Base-by-base conservation (phyloP, 192 early-diverging fungal species). In the Coemansia biformis region DNA sequence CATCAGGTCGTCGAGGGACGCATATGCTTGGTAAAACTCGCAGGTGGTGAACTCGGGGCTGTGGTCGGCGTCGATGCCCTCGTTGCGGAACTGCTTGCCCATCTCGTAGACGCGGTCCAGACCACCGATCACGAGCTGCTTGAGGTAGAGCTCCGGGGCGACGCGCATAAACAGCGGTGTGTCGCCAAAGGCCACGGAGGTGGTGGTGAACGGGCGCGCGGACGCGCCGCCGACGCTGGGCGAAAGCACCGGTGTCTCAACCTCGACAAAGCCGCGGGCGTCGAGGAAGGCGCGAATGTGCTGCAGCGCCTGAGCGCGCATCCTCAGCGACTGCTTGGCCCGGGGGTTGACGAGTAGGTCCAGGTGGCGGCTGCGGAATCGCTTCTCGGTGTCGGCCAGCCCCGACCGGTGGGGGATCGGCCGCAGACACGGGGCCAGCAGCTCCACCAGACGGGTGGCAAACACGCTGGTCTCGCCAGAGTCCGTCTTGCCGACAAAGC, bases 1-100 rank as follows among this genome's bases (percentile, higher is more conserved):
- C 54, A 89, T 84, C 42, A 90, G 51, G 19, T 66, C 67, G 1
- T 87, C 83, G 2, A 91, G 61, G 30, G 83, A 78, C 14, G 82
- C 74, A 46, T 86, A 91, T 0, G 89, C 85, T 64, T 86, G 75
- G 61, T 93, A 93, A 51, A 90, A 85, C 56, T 93, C 91, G 48
- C 87, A 88, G 5, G 89, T 91, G 21, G 89, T 89, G 49, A 93
- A 93, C 59, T 91, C 91, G 17, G 91, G 91, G 51, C 88, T 91
- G 55, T 93, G 91, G 42, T 85, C 82, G 15, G 82, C 81, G 63
- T 93, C 91, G 29, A 93, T 82, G 14, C 87, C 88, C 72, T 93
- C 91, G 51, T 93, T 93, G 16, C 91, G 78, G 58, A 93, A 93
- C 59, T 90, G 88, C 55, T 88, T 88, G 21, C 91, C 91, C 50